Evolutionary conservation across 805 yeast species (phyloP).

Genomic region (Metschnikowia santaceciliae): DNA sequence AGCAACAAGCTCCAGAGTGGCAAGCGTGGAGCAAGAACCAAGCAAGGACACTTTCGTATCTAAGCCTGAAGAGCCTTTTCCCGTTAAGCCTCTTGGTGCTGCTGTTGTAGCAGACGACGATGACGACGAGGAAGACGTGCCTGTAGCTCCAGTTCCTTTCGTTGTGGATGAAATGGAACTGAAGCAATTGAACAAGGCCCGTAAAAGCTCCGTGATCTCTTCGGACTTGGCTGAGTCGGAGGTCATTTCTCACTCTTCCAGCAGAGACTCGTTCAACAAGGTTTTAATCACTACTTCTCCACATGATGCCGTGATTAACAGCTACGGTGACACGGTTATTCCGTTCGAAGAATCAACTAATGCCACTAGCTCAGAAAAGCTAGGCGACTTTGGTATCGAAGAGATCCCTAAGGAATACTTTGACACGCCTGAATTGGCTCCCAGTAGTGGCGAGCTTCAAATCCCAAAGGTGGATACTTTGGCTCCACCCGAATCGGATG

Average conservation of each 20-base stretch:
- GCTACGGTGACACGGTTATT: slow-evolving; percentile 9
- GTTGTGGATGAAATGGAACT: slow-evolving; percentile 24
- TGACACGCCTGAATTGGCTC: slow-evolving; percentile 23
- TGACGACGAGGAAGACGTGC: slow-evolving; percentile 22
- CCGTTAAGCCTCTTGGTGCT: background rate
- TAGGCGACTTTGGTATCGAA: slow-evolving; percentile 20
- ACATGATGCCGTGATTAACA: slow-evolving; percentile 7
- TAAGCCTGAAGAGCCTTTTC: background rate
- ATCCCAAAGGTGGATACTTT: background rate
- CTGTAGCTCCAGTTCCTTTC: slow-evolving; percentile 16
- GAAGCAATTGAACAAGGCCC: slow-evolving; percentile 8
- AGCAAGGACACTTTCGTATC: background rate
- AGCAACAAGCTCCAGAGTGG: background rate
- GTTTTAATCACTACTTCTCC: slow-evolving; percentile 5
- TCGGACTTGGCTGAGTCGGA: background rate
- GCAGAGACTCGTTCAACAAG: slow-evolving; percentile 3
- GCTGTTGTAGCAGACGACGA: slow-evolving; percentile 4
- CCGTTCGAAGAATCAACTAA: slow-evolving; percentile 6
- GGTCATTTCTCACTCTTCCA: slow-evolving; percentile 1
- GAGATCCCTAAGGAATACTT: slow-evolving; percentile 20
- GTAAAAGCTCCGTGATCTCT: background rate
- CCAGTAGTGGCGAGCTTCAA: slow-evolving; percentile 7
- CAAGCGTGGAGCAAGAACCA: background rate
- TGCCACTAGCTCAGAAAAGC: slow-evolving; percentile 16
- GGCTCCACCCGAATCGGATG: background rate